These are phyloP conservation scores for Populus deltoides DNA, from an alignment of 345 rosid species.

Conservation along the genomic window DNA sequence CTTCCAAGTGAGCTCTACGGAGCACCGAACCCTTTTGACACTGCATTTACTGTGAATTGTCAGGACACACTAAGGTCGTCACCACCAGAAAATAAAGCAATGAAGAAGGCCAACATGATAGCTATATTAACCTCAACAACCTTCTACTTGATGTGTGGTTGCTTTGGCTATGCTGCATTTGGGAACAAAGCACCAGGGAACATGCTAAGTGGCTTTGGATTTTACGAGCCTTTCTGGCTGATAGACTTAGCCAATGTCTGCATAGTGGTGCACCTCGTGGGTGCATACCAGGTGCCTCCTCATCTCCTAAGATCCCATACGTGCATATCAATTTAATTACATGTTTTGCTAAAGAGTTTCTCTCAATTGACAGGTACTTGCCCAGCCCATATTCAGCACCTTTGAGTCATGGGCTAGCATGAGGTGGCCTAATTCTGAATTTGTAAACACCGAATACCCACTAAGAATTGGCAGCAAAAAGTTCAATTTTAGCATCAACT, in stretches of 20 bases:
- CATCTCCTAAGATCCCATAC: too few species aligned
- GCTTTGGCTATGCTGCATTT: slow-evolving; percentile 19
- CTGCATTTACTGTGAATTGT: background rate
- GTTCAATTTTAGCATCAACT: background rate
- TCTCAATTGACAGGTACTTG: slow-evolving; percentile 7
- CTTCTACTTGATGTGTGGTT: slow-evolving; percentile 19
- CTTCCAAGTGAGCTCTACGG: too few species aligned
- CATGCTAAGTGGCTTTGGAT: slow-evolving; percentile 17
- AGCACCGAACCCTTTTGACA: too few species aligned
- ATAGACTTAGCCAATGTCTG: slow-evolving; percentile 14
- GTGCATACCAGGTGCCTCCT: background rate
- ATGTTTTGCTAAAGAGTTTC: background rate
- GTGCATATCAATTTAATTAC: too few species aligned
- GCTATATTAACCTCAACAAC: background rate
- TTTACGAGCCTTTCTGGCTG: slow-evolving; percentile 20
- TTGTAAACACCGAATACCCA: slow-evolving; percentile 7
- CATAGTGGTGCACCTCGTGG: slow-evolving; percentile 1
- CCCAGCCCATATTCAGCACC: slow-evolving; percentile 17
- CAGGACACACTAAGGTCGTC: background rate
- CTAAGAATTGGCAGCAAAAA: background rate
- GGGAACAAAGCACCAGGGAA: slow-evolving; percentile 18
- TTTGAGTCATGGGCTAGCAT: slow-evolving; percentile 21
- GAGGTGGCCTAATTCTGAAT: slow-evolving; percentile 19
- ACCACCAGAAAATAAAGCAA: slow-evolving; percentile 8
- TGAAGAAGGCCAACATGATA: slow-evolving; percentile 1